These are phyloP conservation scores for Parathielavia hyrcaniae DNA, from an alignment of 495 filamentous ascomycete species.

Conservation along the genomic window DNA sequence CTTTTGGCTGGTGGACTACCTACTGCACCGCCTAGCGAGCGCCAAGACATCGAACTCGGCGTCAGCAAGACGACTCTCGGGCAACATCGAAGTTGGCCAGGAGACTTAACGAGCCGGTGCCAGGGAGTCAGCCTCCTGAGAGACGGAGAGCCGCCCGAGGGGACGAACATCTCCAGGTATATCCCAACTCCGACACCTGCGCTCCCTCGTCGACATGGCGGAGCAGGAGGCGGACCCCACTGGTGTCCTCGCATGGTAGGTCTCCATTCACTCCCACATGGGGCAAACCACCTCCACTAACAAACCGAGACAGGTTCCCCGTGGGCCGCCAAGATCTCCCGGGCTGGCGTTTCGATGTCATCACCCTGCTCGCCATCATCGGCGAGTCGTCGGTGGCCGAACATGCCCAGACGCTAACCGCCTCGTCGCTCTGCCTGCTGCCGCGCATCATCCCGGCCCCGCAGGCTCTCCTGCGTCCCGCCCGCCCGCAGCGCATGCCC, in stretches of 20 bases:
- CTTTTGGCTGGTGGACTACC: not conserved
- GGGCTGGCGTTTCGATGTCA: slow-evolving; percentile 55
- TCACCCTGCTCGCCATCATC: slow-evolving; percentile 57
- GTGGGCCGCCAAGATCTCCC: slow-evolving; percentile 29
- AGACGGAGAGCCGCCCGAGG: too few relatives aligned
- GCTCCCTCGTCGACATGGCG: not conserved
- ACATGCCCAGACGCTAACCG: slow-evolving; percentile 53
- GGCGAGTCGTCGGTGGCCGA: slow-evolving; percentile 54
- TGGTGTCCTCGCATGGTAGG: slow-evolving; percentile 28
- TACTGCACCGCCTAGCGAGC: not conserved
- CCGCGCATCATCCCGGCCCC: slow-evolving; percentile 64
- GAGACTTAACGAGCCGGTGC: too few relatives aligned
- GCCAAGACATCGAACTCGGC: too few relatives aligned
- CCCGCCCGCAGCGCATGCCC: slow-evolving; percentile 52
- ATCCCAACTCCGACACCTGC: too few relatives aligned
- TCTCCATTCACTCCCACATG: not conserved
- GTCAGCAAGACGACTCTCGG: too few relatives aligned
- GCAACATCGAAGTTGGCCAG: too few relatives aligned
- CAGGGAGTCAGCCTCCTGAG: too few relatives aligned
- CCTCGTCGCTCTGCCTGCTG: slow-evolving; percentile 49
- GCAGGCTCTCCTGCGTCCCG: slow-evolving; percentile 54
- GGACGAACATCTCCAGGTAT: too few relatives aligned
- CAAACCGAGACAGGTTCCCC: slow-evolving; percentile 25
- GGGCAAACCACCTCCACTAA: not conserved
- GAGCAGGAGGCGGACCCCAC: not conserved